Base-by-base conservation (phyloP, 805 yeast species). In the Lipomyces kockii region DNA sequence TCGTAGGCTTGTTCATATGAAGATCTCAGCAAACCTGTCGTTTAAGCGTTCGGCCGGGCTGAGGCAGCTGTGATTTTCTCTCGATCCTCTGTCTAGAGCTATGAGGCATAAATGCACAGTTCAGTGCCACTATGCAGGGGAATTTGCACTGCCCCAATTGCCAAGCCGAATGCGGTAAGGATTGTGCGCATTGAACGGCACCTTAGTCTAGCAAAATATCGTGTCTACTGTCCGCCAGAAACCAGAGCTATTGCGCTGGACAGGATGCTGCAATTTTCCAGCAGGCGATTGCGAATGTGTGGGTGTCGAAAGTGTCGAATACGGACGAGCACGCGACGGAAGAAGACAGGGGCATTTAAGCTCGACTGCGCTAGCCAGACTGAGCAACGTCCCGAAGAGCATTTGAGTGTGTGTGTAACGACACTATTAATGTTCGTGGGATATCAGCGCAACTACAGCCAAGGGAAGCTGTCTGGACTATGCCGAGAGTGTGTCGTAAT, bases 131-230 rank as follows among this genome's bases (percentile, higher is more conserved):
- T 20, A 54, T 29, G 57, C 57, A 54, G 57, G 57, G 37, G 25
- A 14, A 54, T n/a, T 25, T 43, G 57, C 57, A 54, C 57, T 54
- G 57, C 57, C 57, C 57, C 57, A 20, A 34, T 54, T 14, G 57
- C 57, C 20, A 20, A 54, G 37, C 57, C 57, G 35, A 54, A 54
- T 54, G 34, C 20, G 37, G 49, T 12, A 54, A 54, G 57, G 34
- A 54, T 17, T 0, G 11, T n/a, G 20, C 37, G 22, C 37, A 54
- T n/a, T 5, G 20, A 32, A 34, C 43, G 2, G 9, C 11, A 43
- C 20, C 49, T 12, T 43, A 3, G 11, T 17, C 49, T n/a, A 17
- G 22, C 22, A 43, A n/a, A 43, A 17, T 17, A 25, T 17, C 22
- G 8, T 43, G 49, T 43, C 49, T 17, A 43, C 9, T n/a, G 39